Base-by-base conservation (phyloP, 495 filamentous ascomycete species). In the Jackrogersella multiformis region DNA sequence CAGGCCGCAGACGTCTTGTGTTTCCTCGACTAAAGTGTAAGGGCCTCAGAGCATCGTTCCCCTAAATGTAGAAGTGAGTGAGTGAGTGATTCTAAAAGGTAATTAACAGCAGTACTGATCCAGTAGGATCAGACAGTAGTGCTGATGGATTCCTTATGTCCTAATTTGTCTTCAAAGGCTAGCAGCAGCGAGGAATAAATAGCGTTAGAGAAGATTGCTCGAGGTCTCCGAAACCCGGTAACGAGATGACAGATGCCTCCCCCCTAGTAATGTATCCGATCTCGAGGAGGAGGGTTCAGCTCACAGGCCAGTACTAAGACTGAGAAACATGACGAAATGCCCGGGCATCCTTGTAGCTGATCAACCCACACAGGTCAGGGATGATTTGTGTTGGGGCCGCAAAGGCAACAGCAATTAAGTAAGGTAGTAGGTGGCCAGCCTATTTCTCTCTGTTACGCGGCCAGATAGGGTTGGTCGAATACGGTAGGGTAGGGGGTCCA, bases 71-170 rank as follows among this genome's bases (percentile, higher is more conserved):
- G 39, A 61, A 61, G 61, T 57, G 52, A n/a, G n/a, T n/a, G n/a
- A n/a, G n/a, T n/a, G n/a, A n/a, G n/a, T n/a, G n/a, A n/a, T n/a
- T 39, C 51, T 56, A 35, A 56, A 39, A 34, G 24, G 57, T 64
- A 56, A 61, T 70, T 70, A 62, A 61, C 41, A 44, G 61, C 51
- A 64, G 56, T 46, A 66, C 42, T 38, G 44, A 70, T 70, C 67
- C 67, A 65, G 61, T 39, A 65, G 67, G 67, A 70, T 70, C 67
- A 70, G 61, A 70, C 67, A 61, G 67, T 70, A 64, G 67, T 70
- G 61, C 67, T 58, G 67, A 70, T 61, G 67, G 67, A 70, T 70
- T 61, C 61, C 56, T 70, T 70, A 65, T 62, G 61, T 70, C 61
- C 67, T 65, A 57, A 65, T 70, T 56, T 61, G 61, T 65, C 52